phyloP scores from a whole-genome alignment of 192 early-diverging fungal species.

The Coemansia sp. region DNA sequence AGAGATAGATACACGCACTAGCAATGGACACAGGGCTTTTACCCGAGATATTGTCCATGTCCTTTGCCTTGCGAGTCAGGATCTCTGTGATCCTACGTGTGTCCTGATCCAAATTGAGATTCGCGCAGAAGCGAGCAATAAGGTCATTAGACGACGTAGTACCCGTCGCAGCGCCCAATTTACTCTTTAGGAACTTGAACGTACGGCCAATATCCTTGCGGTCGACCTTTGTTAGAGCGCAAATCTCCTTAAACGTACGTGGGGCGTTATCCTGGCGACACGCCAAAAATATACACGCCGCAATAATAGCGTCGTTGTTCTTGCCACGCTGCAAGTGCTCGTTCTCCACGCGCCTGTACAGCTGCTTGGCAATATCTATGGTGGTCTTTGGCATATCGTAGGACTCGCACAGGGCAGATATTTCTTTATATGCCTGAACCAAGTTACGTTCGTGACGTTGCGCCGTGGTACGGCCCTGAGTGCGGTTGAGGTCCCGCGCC shows the following conservation, averaged over 20 bases:
- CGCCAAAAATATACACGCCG: constrained; percentile 90
- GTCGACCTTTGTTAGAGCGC: constrained; percentile 84
- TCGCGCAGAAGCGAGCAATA: constrained; percentile 84
- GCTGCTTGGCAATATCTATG: constrained; percentile 88
- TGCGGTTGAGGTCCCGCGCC: constrained; percentile 47
- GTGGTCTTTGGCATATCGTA: constrained; percentile 79
- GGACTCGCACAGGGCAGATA: constrained; percentile 82
- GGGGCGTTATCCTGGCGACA: constrained; percentile 82
- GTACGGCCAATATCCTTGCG: constrained; percentile 93
- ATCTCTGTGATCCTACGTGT: constrained; percentile 72
- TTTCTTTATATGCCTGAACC: constrained; percentile 83
- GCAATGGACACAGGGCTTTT: constrained; percentile 91
- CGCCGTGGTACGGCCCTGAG: constrained; percentile 62
- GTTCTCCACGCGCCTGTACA: constrained; percentile 88
- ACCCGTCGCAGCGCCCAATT: constrained; percentile 58
- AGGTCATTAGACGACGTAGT: constrained; percentile 72
- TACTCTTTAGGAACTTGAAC: constrained; percentile 55
- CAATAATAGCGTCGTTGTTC: constrained; percentile 84
- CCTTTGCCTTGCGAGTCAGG: constrained; percentile 72
- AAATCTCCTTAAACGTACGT: constrained; percentile 94
- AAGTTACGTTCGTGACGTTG: constrained; percentile 76
- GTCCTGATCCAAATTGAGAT: constrained; percentile 66
- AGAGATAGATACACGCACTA: constrained; percentile 89
- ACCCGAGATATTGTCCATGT: constrained; percentile 86
- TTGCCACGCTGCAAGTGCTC: constrained; percentile 82